Conservation (phyloP, 1,284 basidiomycete species). For the Melampsora larici-populina region DNA sequence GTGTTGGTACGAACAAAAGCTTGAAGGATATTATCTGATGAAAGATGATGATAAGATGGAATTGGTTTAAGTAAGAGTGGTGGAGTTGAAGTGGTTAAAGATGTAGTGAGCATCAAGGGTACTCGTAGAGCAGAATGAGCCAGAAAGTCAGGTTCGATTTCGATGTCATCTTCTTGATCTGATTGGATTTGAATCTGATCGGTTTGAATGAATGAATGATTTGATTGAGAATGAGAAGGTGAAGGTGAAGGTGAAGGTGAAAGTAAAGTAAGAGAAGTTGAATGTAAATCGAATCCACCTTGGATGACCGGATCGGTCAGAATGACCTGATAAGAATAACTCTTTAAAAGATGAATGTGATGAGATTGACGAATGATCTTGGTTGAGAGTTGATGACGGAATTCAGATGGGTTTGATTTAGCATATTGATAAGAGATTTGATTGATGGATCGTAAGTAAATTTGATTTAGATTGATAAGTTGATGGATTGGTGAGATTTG, state of each 20-base stretch:
- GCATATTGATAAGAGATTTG: too few species aligned
- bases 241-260: too few species aligned
- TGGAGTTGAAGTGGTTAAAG: conserved; percentile 42
- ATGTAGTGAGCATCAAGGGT: conserved; percentile 45
- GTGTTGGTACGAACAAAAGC: conserved; percentile 64
- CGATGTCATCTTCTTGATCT: conserved; percentile 1
- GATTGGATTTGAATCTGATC: not conserved
- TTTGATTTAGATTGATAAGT: too few species aligned
- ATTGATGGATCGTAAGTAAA: too few species aligned
- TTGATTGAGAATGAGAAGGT: too few species aligned
- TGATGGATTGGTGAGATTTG: too few species aligned
- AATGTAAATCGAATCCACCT: conserved; percentile 61
- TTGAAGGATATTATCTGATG: not conserved
- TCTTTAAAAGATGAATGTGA: not conserved
- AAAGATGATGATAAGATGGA: not conserved
- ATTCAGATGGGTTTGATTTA: too few species aligned
- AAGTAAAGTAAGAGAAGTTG: conserved; percentile 63
- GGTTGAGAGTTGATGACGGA: too few species aligned
- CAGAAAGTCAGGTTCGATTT: conserved; percentile 12
- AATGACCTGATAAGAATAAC: conserved; percentile 51
- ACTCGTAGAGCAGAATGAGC: conserved; percentile 34
- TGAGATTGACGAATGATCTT: not conserved
- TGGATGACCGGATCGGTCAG: conserved; percentile 67
- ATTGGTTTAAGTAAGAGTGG: conserved; percentile 44
- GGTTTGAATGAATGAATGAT: too few species aligned